phyloP scores from a whole-genome alignment of 2,329 filamentous ascomycete genomes.

The Sclerotinia subarctica region DNA sequence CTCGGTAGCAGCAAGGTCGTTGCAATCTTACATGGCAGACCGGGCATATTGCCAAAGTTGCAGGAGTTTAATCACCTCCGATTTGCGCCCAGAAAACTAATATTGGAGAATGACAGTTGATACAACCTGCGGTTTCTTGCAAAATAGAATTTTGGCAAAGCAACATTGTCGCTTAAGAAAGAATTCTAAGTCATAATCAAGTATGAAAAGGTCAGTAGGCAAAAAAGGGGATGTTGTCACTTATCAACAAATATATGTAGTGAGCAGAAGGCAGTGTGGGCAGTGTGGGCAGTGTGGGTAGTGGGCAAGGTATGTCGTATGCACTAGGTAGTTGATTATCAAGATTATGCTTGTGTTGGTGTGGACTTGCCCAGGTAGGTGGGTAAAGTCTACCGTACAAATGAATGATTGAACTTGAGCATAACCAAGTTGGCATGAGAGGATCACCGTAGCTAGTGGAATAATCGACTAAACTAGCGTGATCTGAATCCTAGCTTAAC shows the following conservation, averaged over 20 bases:
- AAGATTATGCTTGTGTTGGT: background rate
- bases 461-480: background rate
- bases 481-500: background rate
- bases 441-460: slow-evolving; percentile 9
- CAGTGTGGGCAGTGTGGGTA: too few species aligned
- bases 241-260: background rate
- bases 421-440: background rate
- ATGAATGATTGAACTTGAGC: too few species aligned
- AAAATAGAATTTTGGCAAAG: slow-evolving; percentile 33
- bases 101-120: slow-evolving; percentile 26
- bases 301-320: background rate
- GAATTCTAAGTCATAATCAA: slow-evolving; percentile 30
- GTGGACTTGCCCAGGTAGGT: too few species aligned
- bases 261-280: background rate
- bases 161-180: slow-evolving; percentile 38
- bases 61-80: slow-evolving; percentile 23
- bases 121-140: slow-evolving; percentile 32
- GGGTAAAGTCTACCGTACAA: background rate
- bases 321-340: background rate
- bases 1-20: slow-evolving; percentile 7
- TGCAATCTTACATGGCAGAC: slow-evolving; percentile 50
- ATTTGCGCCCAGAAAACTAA: slow-evolving; percentile 30
- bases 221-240: background rate
- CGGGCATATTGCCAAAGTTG: slow-evolving; percentile 48
- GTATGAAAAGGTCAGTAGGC: background rate